Evolutionary conservation across 2,329 filamentous ascomycete genomes (phyloP), one percentile per base, ranked within the genome.

Genomic region (Apiospora malaysiana): DNA sequence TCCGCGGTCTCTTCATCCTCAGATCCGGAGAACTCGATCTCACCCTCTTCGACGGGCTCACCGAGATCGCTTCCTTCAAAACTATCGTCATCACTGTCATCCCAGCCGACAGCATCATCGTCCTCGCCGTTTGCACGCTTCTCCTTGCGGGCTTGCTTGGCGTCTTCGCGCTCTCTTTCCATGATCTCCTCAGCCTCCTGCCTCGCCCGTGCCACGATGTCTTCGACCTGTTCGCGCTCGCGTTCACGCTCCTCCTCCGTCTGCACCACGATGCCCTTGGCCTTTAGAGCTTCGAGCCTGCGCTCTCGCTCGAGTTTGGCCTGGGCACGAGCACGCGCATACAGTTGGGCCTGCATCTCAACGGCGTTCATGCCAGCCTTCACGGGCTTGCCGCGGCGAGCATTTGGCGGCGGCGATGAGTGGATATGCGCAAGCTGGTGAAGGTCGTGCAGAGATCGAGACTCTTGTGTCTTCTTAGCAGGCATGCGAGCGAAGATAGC

Each of bases 181-280:
- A 91, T 92, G 68, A 98, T 91, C 75, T 92, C 91, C 63, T 93
- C 89, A 1, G 92, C 95, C 78, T 98, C 94, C 72, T 90, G 87
- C 71, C 94, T 88, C 25, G 95, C 95, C 76, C 92, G 94, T 66
- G 95, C 92, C 37, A 98, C 89, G 72, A 98, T 88, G 77, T 98
- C 92, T 76, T 98, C 96, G 16, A 97, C 90, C 71, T 95, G 90
- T 71, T 93, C 90, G 80, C 94, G 90, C 79, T 97, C 92, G 45
- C 90, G 89, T 78, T 95, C 93, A 25, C 93, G 90, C 80, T 99
- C 95, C 81, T 98, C 95, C 2, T 91, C 90, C 0, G 93, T 97
- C 79, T 95, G 92, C 23, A 98, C 86, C 32, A 92, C 84, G 37
- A 98, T 87, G 9, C 96, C 96, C 81, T 93, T 94, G 14, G 92